Evolutionary conservation across 176 grass and related monocot species (phyloP), one percentile per base, ranked within the genome.

Genomic region (Paspalum vaginatum): DNA sequence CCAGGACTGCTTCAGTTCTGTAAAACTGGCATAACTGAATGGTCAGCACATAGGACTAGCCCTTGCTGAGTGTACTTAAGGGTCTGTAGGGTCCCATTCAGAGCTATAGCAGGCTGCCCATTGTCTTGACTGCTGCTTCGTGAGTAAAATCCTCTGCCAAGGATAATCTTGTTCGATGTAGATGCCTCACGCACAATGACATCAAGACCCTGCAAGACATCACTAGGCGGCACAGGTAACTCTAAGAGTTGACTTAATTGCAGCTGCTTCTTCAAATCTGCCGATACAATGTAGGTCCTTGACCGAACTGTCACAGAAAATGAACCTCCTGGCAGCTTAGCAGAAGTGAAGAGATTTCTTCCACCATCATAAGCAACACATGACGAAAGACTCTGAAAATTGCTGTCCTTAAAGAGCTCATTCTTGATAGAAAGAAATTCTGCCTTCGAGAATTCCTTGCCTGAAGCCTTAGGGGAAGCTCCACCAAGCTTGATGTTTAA

Each of bases 181-280:
- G 84, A 93, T 39, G 86, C 86, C 71, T 85, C 83, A 12, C 87
- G 76, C 46, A 93, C 80, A 84, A 90, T 74, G 49, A 90, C 81
- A 80, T 90, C 85, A 79, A 93, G 77, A 42, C 76, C 87, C 43
- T 93, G 84, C 55, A 90, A 90, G 45, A 93, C 74, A 64, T 93
- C 91, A 67, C 87, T 78, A 64, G 84, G 84, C 25, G n/a, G n/a
- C n/a, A 90, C 81, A 56, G 91, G 80, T 40, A 82, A 61, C 43
- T 87, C 72, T 5, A 61, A 84, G 14, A 89, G 70, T 55, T 90
- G 87, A 68, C 53, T 89, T 32, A 93, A 65, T 32, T 81, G 73
- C 57, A 90, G 22, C 39, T 85, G 58, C 76, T 87, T 93, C 70
- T 73, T 89, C 16, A 93, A 81, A 60, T 87, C 81, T 14, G 90